Conservation (phyloP, 768 basidiomycete species). For the Boletus reticulatus region DNA sequence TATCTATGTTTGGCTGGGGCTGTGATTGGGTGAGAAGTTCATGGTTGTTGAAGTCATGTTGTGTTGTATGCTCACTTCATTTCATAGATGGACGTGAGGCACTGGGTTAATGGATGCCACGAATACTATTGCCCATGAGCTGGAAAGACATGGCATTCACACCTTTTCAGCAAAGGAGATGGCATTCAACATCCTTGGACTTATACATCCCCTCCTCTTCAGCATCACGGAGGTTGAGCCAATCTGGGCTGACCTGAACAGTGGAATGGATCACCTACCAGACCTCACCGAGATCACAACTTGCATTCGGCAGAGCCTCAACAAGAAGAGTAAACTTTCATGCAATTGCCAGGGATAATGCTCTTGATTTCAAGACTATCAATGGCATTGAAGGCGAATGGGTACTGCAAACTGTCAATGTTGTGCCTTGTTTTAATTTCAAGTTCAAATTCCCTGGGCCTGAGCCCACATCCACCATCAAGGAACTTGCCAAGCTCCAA, state of each 20-base stretch:
- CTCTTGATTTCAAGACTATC: constrained; percentile 91
- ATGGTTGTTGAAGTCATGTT: constrained; percentile 6
- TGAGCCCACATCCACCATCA: constrained; percentile 66
- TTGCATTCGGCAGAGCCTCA: constrained; percentile 78
- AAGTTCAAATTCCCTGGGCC: constrained; percentile 89
- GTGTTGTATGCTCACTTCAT: constrained; percentile 4
- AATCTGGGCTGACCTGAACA: constrained; percentile 98
- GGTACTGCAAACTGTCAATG: constrained; percentile 86
- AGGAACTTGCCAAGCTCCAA: constrained; percentile 73
- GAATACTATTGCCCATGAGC: constrained; percentile 90
- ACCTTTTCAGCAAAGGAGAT: constrained; percentile 99
- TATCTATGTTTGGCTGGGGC: constrained; percentile 97
- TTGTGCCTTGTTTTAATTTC: constrained; percentile 98
- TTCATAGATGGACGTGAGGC: constrained; percentile 88
- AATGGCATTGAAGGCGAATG: constrained; percentile 94
- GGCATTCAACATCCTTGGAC: constrained; percentile 99
- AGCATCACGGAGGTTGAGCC: constrained; percentile 99
- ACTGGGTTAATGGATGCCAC: constrained; percentile 97
- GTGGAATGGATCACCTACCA: constrained; percentile 96
- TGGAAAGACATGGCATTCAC: constrained; percentile 90
- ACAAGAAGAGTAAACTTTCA: constrained; percentile 87
- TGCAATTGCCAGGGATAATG: constrained; percentile 90
- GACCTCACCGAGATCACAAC: constrained; percentile 91
- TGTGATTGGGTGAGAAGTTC: constrained; percentile 80
- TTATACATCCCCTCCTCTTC: constrained; percentile 99